phyloP scores from a whole-genome alignment of 306 rosid genomes.

The Vigna trinervia region DNA sequence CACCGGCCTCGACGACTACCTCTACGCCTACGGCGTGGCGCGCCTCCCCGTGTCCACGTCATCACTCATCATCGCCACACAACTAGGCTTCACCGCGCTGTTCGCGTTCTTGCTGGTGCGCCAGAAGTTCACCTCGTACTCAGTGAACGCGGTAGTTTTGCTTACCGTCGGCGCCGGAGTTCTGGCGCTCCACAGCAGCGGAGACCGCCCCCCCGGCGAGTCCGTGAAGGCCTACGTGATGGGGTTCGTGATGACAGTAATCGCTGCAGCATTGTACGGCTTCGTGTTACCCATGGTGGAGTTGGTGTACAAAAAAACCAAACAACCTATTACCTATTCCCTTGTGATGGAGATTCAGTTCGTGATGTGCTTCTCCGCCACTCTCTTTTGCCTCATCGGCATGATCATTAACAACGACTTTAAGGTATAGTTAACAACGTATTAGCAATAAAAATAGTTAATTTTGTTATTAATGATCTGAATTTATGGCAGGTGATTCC shows the following conservation, averaged over 20 bases:
- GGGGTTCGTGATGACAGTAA: constrained; percentile 67
- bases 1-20: constrained; percentile 69
- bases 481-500: constrained; percentile 61
- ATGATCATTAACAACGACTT: constrained; percentile 80
- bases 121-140: constrained; percentile 68
- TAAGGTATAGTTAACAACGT: constrained; percentile 50
- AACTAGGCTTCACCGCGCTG: constrained; percentile 75
- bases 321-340: constrained; percentile 64
- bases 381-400: constrained; percentile 66
- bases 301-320: constrained; percentile 60
- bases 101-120: constrained; percentile 56
- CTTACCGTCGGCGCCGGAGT: constrained; percentile 68
- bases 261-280: constrained; percentile 72
- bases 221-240: constrained; percentile 52
- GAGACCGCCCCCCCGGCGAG: constrained; percentile 77
- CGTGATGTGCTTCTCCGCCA: constrained; percentile 63
- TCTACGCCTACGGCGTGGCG: constrained; percentile 72
- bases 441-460: too few relatives aligned
- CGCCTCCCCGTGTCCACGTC: constrained; percentile 74
- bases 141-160: constrained; percentile 67
- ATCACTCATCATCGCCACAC: constrained; percentile 62
- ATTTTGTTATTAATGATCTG: background rate
- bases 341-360: constrained; percentile 83
- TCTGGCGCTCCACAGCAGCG: constrained; percentile 64
- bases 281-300: constrained; percentile 79